These are phyloP conservation scores for Populus pruinosa DNA, from an alignment of 345 rosid genomes.

Conservation along the genomic window DNA sequence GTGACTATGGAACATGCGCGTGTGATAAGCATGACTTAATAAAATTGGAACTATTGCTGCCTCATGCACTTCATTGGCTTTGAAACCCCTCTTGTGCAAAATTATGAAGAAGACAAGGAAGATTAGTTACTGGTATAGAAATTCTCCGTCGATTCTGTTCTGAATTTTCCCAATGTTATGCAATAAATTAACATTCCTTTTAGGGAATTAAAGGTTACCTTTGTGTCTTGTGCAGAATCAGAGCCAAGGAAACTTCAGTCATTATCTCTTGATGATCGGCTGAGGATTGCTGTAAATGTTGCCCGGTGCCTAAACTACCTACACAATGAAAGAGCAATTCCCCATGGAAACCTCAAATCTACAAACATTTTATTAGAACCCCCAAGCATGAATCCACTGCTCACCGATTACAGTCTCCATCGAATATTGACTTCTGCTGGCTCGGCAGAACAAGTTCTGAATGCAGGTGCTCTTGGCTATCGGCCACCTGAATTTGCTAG, in stretches of 20 bases:
- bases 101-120: background rate
- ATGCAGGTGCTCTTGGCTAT: conserved; percentile 86
- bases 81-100: background rate
- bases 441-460: conserved; percentile 81
- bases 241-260: conserved; percentile 46
- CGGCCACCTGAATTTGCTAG: conserved; percentile 87
- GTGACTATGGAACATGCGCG: too few relatives aligned
- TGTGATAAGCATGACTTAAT: too few relatives aligned
- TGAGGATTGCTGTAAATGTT: conserved; percentile 51
- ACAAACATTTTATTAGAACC: conserved; percentile 66
- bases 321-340: conserved; percentile 77
- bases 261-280: conserved; percentile 56
- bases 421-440: conserved; percentile 72
- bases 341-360: conserved; percentile 91
- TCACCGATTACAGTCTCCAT: conserved; percentile 87
- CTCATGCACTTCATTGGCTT: too few relatives aligned
- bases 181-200: background rate
- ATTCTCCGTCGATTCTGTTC: background rate
- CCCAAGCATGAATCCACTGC: conserved; percentile 45
- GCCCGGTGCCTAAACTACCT: conserved; percentile 76
- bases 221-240: conserved; percentile 46
- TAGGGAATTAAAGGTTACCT: background rate
- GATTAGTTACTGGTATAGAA: background rate
- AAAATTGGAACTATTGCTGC: too few relatives aligned
- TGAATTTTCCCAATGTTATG: background rate